Evolutionary conservation across 306 rosid genomes (phyloP).

Genomic region (Aeschynomene evenia): DNA sequence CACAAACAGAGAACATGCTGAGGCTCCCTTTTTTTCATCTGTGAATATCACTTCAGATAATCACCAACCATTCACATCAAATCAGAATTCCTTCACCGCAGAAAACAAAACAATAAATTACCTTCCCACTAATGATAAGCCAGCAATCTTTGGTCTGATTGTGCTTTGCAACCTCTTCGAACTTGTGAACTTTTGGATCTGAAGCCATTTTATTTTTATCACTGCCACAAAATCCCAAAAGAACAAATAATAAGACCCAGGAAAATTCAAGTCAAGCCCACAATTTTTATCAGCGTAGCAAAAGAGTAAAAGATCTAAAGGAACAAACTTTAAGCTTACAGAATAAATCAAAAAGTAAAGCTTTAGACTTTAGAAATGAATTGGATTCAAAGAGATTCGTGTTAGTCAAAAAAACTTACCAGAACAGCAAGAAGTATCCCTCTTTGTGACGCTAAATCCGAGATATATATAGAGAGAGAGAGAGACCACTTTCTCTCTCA

Average conservation of each 20-base stretch:
- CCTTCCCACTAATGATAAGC: constrained; percentile 86
- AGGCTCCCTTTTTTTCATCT: neutral
- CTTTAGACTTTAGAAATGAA: neutral
- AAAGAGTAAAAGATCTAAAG: constrained; percentile 7
- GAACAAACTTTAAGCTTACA: neutral
- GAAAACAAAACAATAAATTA: constrained; percentile 26
- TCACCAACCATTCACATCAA: neutral
- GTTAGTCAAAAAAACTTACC: constrained; percentile 10
- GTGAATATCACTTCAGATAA: neutral
- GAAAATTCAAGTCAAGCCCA: constrained; percentile 31
- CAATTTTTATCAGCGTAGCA: neutral
- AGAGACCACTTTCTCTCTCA: neutral
- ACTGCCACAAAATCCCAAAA: constrained; percentile 33
- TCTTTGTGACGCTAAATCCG: neutral
- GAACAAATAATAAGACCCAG: constrained; percentile 14
- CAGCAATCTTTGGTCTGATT: constrained; percentile 85
- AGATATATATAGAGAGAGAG: neutral
- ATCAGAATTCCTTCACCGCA: neutral
- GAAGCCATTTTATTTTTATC: constrained; percentile 66
- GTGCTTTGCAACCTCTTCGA: constrained; percentile 75
- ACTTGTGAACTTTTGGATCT: constrained; percentile 61
- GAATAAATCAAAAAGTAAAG: neutral
- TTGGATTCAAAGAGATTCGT: neutral
- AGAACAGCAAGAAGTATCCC: neutral
- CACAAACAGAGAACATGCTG: neutral